These are phyloP conservation scores for Dissoconium aciculare DNA, from an alignment of 2,329 filamentous ascomycete species.

Conservation along the genomic window DNA sequence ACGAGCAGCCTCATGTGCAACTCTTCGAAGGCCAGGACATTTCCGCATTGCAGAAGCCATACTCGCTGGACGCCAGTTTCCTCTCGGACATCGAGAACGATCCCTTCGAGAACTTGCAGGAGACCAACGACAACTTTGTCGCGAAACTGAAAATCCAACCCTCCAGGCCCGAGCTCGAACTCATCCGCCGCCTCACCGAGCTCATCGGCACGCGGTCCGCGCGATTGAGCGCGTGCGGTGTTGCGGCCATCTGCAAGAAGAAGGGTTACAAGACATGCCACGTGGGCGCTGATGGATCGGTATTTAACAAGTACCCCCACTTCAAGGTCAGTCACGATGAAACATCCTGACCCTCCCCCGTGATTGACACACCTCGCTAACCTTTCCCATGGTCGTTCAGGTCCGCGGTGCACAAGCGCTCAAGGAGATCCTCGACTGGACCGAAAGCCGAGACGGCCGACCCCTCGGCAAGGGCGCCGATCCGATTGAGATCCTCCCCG, in stretches of 20 bases:
- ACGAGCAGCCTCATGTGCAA: slow-evolving; percentile 46
- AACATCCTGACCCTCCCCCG: not conserved
- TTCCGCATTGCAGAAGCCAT: slow-evolving; percentile 64
- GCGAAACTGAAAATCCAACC: slow-evolving; percentile 57
- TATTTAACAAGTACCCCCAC: slow-evolving; percentile 98
- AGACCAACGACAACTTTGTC: slow-evolving; percentile 71
- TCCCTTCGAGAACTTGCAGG: slow-evolving; percentile 84
- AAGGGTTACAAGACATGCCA: slow-evolving; percentile 79
- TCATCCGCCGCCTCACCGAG: slow-evolving; percentile 77
- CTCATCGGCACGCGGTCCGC: slow-evolving; percentile 90
- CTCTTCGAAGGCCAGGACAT: slow-evolving; percentile 80
- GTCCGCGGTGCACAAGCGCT: slow-evolving; percentile 75
- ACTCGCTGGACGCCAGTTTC: slow-evolving; percentile 85
- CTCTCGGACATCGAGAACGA: slow-evolving; percentile 85
- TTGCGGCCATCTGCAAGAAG: slow-evolving; percentile 93
- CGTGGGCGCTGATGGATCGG: slow-evolving; percentile 89
- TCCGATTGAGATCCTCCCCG: slow-evolving; percentile 71
- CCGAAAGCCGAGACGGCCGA: slow-evolving; percentile 54
- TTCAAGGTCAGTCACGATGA: slow-evolving; percentile 51
- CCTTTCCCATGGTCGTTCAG: slow-evolving; percentile 7
- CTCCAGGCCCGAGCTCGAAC: slow-evolving; percentile 67
- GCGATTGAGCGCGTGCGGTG: slow-evolving; percentile 82
- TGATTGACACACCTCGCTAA: slow-evolving; percentile 5
- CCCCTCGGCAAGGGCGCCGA: slow-evolving; percentile 45
- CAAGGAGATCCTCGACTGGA: slow-evolving; percentile 92